phyloP scores from a whole-genome alignment of 225 moss, liverwort and hornwort genomes.

The Neckera pumila region DNA sequence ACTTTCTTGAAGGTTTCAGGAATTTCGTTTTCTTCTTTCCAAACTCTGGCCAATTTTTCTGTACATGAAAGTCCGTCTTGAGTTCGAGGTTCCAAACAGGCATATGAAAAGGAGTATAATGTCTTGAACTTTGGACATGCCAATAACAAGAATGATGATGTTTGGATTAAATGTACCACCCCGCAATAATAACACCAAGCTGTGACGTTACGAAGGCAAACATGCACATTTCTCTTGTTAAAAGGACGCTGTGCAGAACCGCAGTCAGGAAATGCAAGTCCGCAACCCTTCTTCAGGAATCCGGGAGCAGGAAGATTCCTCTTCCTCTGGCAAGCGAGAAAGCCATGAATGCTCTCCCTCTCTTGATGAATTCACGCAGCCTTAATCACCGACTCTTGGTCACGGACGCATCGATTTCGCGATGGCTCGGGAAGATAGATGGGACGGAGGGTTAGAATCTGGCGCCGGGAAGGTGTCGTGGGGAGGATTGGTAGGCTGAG shows the following conservation, averaged over 20 bases:
- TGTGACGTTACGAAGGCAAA: not conserved
- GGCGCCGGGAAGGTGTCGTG: not conserved
- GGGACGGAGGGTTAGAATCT: not conserved
- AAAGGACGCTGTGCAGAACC: not conserved
- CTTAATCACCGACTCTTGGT: not conserved
- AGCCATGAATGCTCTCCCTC: too few species aligned
- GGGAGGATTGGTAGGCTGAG: too few species aligned
- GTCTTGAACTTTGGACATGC: not conserved
- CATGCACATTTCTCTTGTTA: not conserved
- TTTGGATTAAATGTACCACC: not conserved
- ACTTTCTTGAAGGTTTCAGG: not conserved
- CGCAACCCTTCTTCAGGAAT: not conserved
- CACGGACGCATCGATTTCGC: not conserved
- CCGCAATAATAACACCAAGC: not conserved
- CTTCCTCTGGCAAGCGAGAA: not conserved
- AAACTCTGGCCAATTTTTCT: not conserved
- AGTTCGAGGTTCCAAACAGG: not conserved
- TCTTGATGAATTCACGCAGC: too few species aligned
- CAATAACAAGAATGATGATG: not conserved
- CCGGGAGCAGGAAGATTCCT: not conserved
- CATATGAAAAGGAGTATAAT: not conserved
- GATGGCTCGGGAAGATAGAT: too few species aligned
- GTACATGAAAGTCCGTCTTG: not conserved
- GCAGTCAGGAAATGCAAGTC: not conserved
- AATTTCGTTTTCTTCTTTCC: not conserved